These are phyloP conservation scores for Podospora anserina DNA, from an alignment of 495 filamentous ascomycete species.

Conservation along the genomic window DNA sequence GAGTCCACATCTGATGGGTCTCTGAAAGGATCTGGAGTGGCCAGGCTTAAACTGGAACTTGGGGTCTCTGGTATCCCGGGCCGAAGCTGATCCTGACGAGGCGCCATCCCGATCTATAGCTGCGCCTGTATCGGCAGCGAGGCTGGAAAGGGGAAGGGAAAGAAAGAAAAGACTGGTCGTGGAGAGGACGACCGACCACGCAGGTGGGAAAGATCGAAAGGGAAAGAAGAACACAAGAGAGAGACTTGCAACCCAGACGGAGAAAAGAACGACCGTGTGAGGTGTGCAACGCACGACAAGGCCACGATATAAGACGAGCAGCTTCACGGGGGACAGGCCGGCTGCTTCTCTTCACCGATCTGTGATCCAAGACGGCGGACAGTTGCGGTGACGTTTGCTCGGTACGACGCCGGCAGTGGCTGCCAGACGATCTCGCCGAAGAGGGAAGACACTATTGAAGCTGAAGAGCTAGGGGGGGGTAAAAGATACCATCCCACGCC, in stretches of 20 bases:
- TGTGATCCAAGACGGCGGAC: not conserved
- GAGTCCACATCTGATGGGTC: constrained; percentile 26
- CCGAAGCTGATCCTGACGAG: constrained; percentile 2
- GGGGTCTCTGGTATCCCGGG: constrained; percentile 13
- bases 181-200: not conserved
- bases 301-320: constrained; percentile 2
- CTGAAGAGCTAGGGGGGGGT: not conserved
- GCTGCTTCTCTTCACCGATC: not conserved
- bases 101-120: constrained; percentile 3
- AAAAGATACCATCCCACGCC: not conserved
- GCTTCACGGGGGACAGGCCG: not conserved
- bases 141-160: not conserved
- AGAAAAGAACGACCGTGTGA: not conserved
- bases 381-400: constrained; percentile 12
- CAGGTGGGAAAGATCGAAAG: not conserved
- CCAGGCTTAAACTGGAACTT: constrained; percentile 3
- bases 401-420: constrained; percentile 11
- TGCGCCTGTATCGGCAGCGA: not conserved
- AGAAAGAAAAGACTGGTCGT: not conserved
- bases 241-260: not conserved
- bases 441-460: constrained; percentile 5
- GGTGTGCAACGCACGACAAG: constrained; percentile 1
- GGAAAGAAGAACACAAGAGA: not conserved
- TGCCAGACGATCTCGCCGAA: constrained; percentile 12
- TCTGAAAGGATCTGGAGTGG: constrained; percentile 26